Conservation (phyloP, 192 early-diverging fungal species). For the Ramicandelaber brevisporus region DNA sequence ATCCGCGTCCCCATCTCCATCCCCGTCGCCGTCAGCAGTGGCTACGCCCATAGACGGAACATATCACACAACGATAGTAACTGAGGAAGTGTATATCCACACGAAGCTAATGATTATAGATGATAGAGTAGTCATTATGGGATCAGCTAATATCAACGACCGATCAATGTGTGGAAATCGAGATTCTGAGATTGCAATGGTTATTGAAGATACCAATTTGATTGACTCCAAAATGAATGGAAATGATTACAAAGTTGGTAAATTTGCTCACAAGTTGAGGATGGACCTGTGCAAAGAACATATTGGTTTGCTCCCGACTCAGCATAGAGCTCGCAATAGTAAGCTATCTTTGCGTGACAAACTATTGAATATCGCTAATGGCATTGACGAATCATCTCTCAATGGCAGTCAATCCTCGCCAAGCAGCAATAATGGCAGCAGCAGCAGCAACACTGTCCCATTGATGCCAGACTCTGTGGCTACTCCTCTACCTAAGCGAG, state of each 20-base stretch:
- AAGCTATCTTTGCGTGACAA: too few species aligned
- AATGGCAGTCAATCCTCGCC: too few species aligned
- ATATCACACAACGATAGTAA: too few species aligned
- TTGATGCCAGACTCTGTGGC: not conserved
- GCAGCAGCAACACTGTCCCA: too few species aligned
- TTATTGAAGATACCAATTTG: conserved; percentile 44
- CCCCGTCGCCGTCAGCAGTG: too few species aligned
- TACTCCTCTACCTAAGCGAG: too few species aligned
- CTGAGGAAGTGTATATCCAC: conserved; percentile 71
- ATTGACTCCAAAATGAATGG: conserved; percentile 52
- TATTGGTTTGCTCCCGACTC: conserved; percentile 39
- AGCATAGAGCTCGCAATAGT: too few species aligned
- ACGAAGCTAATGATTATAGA: conserved; percentile 72
- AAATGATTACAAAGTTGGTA: conserved; percentile 37
- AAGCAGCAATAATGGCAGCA: too few species aligned
- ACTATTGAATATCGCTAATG: too few species aligned
- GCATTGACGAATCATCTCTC: too few species aligned
- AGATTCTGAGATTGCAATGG: conserved; percentile 70
- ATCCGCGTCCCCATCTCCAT: too few species aligned
- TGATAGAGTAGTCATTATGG: conserved; percentile 55
- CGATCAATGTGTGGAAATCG: conserved; percentile 65
- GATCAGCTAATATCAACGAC: conserved; percentile 81
- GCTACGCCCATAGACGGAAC: too few species aligned
- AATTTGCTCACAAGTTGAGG: conserved; percentile 48
- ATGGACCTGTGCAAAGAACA: conserved; percentile 60